These are phyloP conservation scores for Naganishia vaughanmartiniae DNA, from an alignment of 768 basidiomycete genomes.

Conservation along the genomic window DNA sequence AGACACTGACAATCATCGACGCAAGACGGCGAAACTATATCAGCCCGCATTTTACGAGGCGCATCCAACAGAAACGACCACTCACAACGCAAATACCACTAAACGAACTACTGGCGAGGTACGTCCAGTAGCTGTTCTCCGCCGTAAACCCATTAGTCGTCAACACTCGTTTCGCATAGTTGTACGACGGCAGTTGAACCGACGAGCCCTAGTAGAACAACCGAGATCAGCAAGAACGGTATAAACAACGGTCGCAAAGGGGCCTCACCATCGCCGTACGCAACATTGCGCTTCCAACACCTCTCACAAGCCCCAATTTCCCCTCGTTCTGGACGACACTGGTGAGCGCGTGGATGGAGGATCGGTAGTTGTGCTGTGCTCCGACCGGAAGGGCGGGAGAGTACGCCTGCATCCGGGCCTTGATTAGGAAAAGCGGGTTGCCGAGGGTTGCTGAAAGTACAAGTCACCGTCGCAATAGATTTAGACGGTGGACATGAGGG, in stretches of 20 bases:
- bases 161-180: conserved; percentile 81
- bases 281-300: conserved; percentile 88
- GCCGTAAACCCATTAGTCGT: conserved; percentile 66
- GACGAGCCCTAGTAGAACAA: conserved; percentile 49
- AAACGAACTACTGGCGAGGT: conserved; percentile 78
- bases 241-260: not conserved
- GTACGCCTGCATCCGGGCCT: conserved; percentile 98
- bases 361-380: conserved; percentile 87
- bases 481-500: not conserved
- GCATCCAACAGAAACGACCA: conserved; percentile 32
- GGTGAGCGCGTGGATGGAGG: conserved; percentile 71
- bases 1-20: conserved; percentile 59
- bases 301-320: conserved; percentile 74
- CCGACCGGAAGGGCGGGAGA: conserved; percentile 92
- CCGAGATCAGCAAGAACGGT: conserved; percentile 5
- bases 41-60: conserved; percentile 15
- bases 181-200: conserved; percentile 95
- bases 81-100: conserved; percentile 89
- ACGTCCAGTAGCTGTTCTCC: conserved; percentile 79
- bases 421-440: conserved; percentile 70
- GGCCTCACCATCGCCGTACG: conserved; percentile 76
- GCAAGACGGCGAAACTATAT: conserved; percentile 4
- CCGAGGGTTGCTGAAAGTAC: conserved; percentile 43
- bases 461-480: not conserved
- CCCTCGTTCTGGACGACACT: conserved; percentile 78